Evolutionary conservation across 1,284 basidiomycete genomes (phyloP).

Genomic region (Naganishia sp.): DNA sequence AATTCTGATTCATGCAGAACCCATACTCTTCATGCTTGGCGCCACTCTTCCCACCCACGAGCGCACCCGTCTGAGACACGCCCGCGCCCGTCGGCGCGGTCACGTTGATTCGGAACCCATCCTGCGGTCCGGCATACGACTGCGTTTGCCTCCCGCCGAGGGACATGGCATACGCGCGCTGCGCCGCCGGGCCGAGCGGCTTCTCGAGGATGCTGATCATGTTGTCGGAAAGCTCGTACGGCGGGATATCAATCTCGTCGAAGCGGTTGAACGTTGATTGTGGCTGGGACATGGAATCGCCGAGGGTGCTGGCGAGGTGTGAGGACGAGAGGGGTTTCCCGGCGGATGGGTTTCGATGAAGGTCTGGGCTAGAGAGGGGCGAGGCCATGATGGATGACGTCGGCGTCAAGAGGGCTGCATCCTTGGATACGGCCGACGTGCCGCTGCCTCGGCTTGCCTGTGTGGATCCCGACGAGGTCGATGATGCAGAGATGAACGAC

Average conservation of each 20-base stretch:
- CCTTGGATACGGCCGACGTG: conserved; percentile 3
- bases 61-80: conserved; percentile 14
- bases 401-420: conserved; percentile 5
- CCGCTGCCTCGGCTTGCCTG: conserved; percentile 6
- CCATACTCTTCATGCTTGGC: conserved; percentile 54
- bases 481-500: conserved; percentile 24
- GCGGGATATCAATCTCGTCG: conserved; percentile 23
- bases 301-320: conserved; percentile 12
- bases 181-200: conserved; percentile 18
- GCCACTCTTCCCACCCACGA: conserved; percentile 37
- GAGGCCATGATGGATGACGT: conserved; percentile 22
- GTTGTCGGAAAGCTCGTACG: conserved; percentile 27
- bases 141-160: not conserved
- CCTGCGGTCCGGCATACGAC: conserved; percentile 1
- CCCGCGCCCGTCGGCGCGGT: not conserved
- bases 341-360: not conserved
- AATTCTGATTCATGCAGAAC: conserved; percentile 51
- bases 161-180: conserved; percentile 14
- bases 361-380: conserved; percentile 15
- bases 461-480: conserved; percentile 7
- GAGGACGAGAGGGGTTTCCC: not conserved
- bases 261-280: conserved; percentile 22
- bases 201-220: conserved; percentile 30
- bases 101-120: conserved; percentile 5
- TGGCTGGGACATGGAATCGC: conserved; percentile 15